phyloP scores from a whole-genome alignment of 805 yeast species.

The Grigorovia yakushimaensis region DNA sequence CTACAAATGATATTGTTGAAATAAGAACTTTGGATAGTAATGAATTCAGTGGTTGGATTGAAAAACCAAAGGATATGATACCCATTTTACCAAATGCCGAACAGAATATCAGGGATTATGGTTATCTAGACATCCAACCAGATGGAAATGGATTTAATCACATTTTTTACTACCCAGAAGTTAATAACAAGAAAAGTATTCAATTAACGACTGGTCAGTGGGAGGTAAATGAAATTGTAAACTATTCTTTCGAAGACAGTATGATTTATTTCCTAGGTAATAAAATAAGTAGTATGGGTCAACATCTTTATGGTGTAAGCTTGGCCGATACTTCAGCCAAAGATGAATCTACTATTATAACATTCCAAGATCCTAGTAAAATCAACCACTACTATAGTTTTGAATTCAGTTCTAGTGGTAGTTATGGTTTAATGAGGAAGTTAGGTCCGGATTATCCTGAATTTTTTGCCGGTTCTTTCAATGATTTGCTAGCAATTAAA shows the following conservation, averaged over 20 bases:
- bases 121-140: conserved; percentile 56
- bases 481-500: conserved; percentile 11
- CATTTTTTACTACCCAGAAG: conserved; percentile 47
- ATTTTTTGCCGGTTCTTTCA: conserved; percentile 19
- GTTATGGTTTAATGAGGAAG: conserved; percentile 30
- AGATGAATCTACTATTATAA: conserved; percentile 7
- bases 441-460: conserved; percentile 21
- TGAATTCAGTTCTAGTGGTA: conserved; percentile 47
- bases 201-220: conserved; percentile 39
- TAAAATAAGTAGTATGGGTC: conserved; percentile 34
- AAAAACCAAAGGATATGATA: conserved; percentile 35
- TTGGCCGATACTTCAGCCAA: conserved; percentile 15
- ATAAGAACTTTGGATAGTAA: conserved; percentile 37
- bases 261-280: conserved; percentile 50
- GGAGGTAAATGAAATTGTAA: conserved; percentile 40
- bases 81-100: conserved; percentile 31
- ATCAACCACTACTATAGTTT: conserved; percentile 32
- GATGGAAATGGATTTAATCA: conserved; percentile 48
- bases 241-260: conserved; percentile 38
- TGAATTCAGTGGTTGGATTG: conserved; percentile 50
- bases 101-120: conserved; percentile 29
- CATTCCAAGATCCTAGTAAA: conserved; percentile 15
- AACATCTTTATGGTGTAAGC: conserved; percentile 47
- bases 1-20: conserved; percentile 25
- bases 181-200: conserved; percentile 32